Percentiles rank a stretch among this genome's conserved stretches.
Conservation (phyloP, 257 asterid genomes). For the Solanum infundibuliforme region DNA sequence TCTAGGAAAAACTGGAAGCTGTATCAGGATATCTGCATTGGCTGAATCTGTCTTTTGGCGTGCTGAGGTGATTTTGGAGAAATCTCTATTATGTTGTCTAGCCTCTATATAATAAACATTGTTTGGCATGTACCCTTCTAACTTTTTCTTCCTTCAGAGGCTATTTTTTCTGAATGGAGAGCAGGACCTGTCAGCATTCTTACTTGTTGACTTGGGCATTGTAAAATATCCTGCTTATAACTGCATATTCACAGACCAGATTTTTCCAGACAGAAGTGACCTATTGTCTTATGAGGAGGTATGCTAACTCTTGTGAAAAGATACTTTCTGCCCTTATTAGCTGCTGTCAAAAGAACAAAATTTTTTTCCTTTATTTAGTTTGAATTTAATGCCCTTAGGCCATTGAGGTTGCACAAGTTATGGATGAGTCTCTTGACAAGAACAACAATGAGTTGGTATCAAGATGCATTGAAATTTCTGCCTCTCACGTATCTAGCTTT, state of each 20-base stretch:
- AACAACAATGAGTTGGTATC: conserved; percentile 44
- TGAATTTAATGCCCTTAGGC: conserved; percentile 41
- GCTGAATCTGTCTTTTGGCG: conserved; percentile 90
- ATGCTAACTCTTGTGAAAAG: conserved; percentile 6
- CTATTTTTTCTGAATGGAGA: conserved; percentile 96
- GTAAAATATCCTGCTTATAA: conserved; percentile 77
- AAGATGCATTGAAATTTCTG: conserved; percentile 64
- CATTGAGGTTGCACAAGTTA: conserved; percentile 76
- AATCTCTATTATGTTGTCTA: background rate
- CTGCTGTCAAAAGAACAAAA: background rate
- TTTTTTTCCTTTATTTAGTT: background rate
- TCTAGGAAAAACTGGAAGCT: conserved; percentile 42
- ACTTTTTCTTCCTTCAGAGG: conserved; percentile 44
- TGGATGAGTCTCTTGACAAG: conserved; percentile 69
- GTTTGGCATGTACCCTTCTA: conserved; percentile 2
- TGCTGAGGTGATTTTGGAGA: conserved; percentile 53
- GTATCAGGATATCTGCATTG: conserved; percentile 51
- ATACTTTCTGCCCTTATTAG: background rate
- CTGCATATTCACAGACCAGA: conserved; percentile 51
- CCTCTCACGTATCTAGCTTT: conserved; percentile 32
- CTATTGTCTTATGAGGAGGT: conserved; percentile 90
- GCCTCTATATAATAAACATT: background rate
- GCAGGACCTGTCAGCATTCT: conserved; percentile 80
- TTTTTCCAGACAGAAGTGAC: conserved; percentile 48
- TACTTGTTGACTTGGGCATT: conserved; percentile 82